Conservation (phyloP, 1,284 basidiomycete species). For the Cutaneotrichosporon sp. region DNA sequence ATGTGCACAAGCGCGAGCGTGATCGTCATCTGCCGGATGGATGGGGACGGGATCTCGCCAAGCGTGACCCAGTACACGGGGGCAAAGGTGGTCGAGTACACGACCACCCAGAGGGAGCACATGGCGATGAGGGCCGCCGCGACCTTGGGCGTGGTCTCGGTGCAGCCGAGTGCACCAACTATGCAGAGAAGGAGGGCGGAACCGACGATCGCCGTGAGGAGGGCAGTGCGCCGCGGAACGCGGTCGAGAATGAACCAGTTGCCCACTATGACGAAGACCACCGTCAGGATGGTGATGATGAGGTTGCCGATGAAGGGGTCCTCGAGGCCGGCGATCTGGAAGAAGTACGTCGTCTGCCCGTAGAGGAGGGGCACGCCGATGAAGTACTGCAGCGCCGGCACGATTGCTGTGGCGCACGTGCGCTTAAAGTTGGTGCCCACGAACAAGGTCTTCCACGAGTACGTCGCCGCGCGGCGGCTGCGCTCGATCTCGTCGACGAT, state of each 20-base stretch:
- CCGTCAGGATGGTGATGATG: conserved; percentile 27
- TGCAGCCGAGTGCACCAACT: conserved; percentile 41
- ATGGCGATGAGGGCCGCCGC: conserved; percentile 19
- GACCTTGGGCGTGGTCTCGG: conserved; percentile 7
- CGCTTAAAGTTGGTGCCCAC: conserved; percentile 24
- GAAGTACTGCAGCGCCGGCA: conserved; percentile 20
- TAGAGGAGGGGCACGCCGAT: conserved; percentile 26
- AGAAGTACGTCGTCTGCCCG: conserved; percentile 28
- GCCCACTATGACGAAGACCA: conserved; percentile 38
- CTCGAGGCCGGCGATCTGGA: conserved; percentile 22
- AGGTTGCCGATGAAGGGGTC: conserved; percentile 8
- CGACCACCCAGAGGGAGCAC: conserved; percentile 27
- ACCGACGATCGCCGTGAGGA: conserved; percentile 32
- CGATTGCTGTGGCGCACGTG: conserved; percentile 21
- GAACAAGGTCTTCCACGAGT: conserved; percentile 15
- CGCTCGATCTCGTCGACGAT: conserved; percentile 17
- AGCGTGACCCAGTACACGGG: conserved; percentile 26
- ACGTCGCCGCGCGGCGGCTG: not conserved
- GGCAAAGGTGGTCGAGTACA: conserved; percentile 29
- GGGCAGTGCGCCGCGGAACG: conserved; percentile 46
- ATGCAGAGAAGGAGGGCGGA: conserved; percentile 33
- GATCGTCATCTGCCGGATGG: conserved; percentile 27
- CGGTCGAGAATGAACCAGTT: conserved; percentile 45
- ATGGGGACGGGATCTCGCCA: conserved; percentile 20
- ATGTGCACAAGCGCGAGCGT: conserved; percentile 16